Percentiles rank a stretch among this genome's conserved stretches.
Conservation (phyloP, 2,329 filamentous ascomycete genomes). For the Hypomyces perniciosus region DNA sequence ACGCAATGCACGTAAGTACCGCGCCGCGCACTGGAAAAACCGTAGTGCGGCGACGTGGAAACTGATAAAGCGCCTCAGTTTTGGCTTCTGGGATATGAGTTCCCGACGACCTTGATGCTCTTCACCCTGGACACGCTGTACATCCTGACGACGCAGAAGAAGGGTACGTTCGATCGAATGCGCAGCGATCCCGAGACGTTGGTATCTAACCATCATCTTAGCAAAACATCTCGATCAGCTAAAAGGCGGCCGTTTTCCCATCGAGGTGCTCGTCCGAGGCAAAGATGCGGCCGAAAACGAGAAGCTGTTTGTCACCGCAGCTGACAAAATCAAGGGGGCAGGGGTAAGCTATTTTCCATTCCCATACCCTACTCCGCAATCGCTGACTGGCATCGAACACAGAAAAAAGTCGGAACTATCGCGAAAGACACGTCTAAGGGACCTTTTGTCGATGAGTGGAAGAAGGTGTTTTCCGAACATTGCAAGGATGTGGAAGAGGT, state of each 20-base stretch:
- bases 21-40: background rate
- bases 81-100: slow-evolving; percentile 98
- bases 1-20: slow-evolving; percentile 78
- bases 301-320: slow-evolving; percentile 78
- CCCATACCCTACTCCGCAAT: slow-evolving; percentile 1
- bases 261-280: slow-evolving; percentile 85
- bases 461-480: slow-evolving; percentile 68
- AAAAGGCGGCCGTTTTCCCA: slow-evolving; percentile 84
- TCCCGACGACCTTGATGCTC: slow-evolving; percentile 90
- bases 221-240: slow-evolving; percentile 89
- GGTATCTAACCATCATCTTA: slow-evolving; percentile 31
- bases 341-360: slow-evolving; percentile 55
- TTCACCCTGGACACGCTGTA: slow-evolving; percentile 84
- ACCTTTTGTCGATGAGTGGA: slow-evolving; percentile 95
- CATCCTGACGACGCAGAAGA: slow-evolving; percentile 93
- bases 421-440: slow-evolving; percentile 77
- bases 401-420: slow-evolving; percentile 87
- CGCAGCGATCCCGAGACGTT: slow-evolving; percentile 24
- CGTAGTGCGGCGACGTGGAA: background rate
- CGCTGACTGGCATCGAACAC: slow-evolving; percentile 13
- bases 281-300: slow-evolving; percentile 90
- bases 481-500: slow-evolving; percentile 84
- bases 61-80: slow-evolving; percentile 52
- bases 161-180: slow-evolving; percentile 56
- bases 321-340: slow-evolving; percentile 79